Conservation (phyloP, 805 yeast genomes). For the Debaryomyces maramus region DNA sequence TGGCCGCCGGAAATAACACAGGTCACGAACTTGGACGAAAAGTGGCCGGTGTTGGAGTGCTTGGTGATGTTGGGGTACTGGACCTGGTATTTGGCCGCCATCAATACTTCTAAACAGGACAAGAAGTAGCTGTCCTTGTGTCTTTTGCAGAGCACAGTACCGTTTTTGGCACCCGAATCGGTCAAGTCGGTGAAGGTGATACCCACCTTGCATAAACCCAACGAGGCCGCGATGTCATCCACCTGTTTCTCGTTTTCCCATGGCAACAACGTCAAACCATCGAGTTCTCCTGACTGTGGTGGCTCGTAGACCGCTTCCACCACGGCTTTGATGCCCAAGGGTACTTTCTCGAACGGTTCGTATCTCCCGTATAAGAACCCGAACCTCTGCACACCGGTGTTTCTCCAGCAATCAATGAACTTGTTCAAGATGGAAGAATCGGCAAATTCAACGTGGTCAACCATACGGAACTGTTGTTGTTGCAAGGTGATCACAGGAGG, state of each 20-base stretch:
- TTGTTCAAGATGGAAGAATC: slow-evolving; percentile 69
- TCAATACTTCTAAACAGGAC: slow-evolving; percentile 79
- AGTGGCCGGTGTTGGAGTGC: slow-evolving; percentile 62
- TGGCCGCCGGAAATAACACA: slow-evolving; percentile 91
- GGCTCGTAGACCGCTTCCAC: slow-evolving; percentile 95
- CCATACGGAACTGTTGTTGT: slow-evolving; percentile 90
- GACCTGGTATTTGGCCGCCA: slow-evolving; percentile 80
- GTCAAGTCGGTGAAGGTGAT: slow-evolving; percentile 84
- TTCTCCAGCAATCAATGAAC: slow-evolving; percentile 92
- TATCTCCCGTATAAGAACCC: slow-evolving; percentile 86
- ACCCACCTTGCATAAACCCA: slow-evolving; percentile 77
- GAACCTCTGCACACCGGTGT: slow-evolving; percentile 80
- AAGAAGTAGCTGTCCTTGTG: slow-evolving; percentile 89
- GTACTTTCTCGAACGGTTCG: slow-evolving; percentile 75
- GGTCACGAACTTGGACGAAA: slow-evolving; percentile 88
- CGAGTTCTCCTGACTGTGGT: slow-evolving; percentile 81
- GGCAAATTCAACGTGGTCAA: slow-evolving; percentile 93
- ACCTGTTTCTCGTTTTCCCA: slow-evolving; percentile 59
- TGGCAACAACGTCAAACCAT: slow-evolving; percentile 65
- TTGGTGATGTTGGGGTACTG: slow-evolving; percentile 61
- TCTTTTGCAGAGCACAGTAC: slow-evolving; percentile 87
- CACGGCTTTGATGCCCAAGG: slow-evolving; percentile 89
- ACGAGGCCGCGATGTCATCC: slow-evolving; percentile 50
- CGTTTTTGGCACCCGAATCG: slow-evolving; percentile 85
- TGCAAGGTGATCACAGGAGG: slow-evolving; percentile 93